phyloP scores from a whole-genome alignment of 768 basidiomycete species.

The Dentipellis sp. region DNA sequence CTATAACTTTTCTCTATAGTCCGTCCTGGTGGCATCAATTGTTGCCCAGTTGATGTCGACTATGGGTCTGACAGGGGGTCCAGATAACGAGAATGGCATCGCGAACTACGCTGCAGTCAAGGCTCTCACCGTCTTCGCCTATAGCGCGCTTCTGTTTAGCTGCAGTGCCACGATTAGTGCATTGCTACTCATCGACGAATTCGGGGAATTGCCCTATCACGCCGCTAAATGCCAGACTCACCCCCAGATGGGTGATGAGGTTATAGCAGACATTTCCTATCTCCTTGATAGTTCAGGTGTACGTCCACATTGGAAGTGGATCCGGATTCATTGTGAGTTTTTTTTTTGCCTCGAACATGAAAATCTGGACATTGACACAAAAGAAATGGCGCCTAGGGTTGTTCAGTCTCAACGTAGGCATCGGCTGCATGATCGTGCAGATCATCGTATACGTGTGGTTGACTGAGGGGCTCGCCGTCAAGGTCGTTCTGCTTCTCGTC shows the following conservation, averaged over 20 bases:
- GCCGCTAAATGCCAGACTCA: not conserved
- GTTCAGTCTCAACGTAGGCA: not conserved
- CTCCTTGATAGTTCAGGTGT: not conserved
- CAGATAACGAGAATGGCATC: not conserved
- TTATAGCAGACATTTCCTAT: not conserved
- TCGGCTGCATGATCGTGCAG: not conserved
- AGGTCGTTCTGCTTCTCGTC: not conserved
- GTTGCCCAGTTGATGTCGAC: constrained; percentile 9
- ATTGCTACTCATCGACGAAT: constrained; percentile 8
- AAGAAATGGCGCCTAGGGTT: no score
- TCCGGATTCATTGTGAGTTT: not conserved
- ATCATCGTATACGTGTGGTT: not conserved
- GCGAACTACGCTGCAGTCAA: not conserved
- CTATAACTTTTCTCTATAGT: not conserved
- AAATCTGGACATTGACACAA: not conserved
- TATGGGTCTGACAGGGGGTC: not conserved
- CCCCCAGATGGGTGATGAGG: not conserved
- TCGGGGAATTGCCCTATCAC: constrained; percentile 4
- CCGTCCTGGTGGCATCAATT: constrained; percentile 7
- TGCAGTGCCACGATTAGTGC: constrained; percentile 9
- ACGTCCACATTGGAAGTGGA: not conserved
- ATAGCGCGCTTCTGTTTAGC: constrained; percentile 13
- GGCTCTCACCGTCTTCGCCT: constrained; percentile 9
- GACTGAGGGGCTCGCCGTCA: not conserved
- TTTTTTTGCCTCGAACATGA: not conserved